phyloP scores from a whole-genome alignment of 352 stramenopile genomes.

The Thraustochytrium striatum region DNA sequence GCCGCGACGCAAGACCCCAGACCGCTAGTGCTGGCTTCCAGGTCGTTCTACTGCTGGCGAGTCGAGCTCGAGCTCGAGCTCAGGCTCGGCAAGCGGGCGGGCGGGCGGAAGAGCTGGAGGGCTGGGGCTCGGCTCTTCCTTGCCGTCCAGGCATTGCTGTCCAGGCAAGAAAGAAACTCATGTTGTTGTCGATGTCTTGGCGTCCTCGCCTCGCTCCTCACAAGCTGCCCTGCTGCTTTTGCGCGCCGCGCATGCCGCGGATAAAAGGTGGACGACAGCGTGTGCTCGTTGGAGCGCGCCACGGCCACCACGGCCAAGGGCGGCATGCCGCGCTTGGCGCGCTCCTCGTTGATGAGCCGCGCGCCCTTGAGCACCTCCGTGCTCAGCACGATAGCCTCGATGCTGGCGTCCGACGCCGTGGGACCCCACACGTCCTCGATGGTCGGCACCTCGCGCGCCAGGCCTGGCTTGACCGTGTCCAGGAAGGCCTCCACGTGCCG shows the following conservation, averaged over 20 bases:
- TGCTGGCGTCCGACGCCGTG: conserved; percentile 41
- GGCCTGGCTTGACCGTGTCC: conserved; percentile 4
- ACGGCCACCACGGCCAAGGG: conserved; percentile 49
- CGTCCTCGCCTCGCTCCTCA: too few species aligned
- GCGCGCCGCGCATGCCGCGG: conserved; percentile 8
- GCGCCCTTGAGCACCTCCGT: conserved; percentile 50
- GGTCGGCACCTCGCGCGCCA: background rate
- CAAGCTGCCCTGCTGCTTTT: too few species aligned
- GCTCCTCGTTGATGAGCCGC: conserved; percentile 48
- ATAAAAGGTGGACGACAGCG: conserved; percentile 44
- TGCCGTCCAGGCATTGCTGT: too few species aligned
- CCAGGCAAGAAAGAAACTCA: too few species aligned
- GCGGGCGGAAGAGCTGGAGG: too few species aligned
- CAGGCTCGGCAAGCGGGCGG: too few species aligned
- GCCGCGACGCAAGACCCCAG: too few species aligned
- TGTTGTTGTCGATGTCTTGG: too few species aligned
- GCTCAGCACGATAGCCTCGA: conserved; percentile 51
- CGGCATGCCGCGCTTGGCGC: conserved; percentile 17
- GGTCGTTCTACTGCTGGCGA: too few species aligned
- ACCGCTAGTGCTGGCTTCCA: too few species aligned
- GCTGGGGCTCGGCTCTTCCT: too few species aligned
- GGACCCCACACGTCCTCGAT: conserved; percentile 44
- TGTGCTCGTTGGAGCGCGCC: conserved; percentile 32
- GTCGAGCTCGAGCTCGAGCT: too few species aligned
- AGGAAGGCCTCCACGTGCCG: conserved; percentile 33